Base-by-base conservation (phyloP, 768 basidiomycete genomes). In the Tricholoma bakamatsutake region DNA sequence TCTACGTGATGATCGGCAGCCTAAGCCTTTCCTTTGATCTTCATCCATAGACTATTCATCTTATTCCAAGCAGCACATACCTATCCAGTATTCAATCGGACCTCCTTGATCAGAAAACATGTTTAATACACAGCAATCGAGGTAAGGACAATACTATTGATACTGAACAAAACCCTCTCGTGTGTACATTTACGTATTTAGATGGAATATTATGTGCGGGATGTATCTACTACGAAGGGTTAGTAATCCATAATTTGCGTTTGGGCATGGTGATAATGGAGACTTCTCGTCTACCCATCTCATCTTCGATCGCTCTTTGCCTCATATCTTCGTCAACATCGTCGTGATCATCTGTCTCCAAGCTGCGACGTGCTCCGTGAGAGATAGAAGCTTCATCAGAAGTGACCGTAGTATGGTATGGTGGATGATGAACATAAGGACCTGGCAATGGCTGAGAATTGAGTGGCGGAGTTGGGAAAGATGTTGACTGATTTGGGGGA, bases 221-320 rank as follows among this genome's bases (percentile, higher is more conserved):
- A 3, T 48, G 52, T 55, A 56, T 58, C 72, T 68, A 47, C 46
- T 48, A 76, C 60, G 77, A 78, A 12, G 87, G 88, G 68, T 93
- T 93, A 52, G 81, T 78, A 48, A 92, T 79, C 77, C 83, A 83
- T 54, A 93, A 71, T 64, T 80, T 83, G 61, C 88, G 87, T 66
- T 82, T 85, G 17, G 90, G 90, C 42, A 83, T 77, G 5, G 83
- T 85, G 58, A 92, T 81, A 63, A 92, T 89, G n/a, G 87, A 87
- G 30, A 92, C 88, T 60, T 92, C 88, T 49, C 90, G 80, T 61
- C 89, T 76, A 37, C 77, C 82, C 80, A 93, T 88, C 69, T 92
- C 90, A 55, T 87, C 84, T 66, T 92, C 90, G 33, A 91, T 90
- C 61, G 81, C 76, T 57, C 82, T 77, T 66, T 90, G 89, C 57